phyloP scores from a whole-genome alignment of 805 yeast species.

The Myxozyma melibiosi region DNA sequence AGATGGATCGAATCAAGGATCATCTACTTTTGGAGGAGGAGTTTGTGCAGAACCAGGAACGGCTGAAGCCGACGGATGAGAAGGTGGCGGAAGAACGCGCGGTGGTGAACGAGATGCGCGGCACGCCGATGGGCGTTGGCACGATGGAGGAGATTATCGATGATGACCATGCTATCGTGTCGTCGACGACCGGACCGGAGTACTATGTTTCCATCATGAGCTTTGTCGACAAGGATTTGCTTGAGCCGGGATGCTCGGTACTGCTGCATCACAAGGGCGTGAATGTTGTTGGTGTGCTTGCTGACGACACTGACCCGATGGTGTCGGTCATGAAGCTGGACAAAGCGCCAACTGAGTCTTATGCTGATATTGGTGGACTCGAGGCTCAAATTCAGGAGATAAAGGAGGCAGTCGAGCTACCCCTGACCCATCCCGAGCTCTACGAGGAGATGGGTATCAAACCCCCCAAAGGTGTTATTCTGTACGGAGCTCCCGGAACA shows the following conservation, averaged over 20 bases:
- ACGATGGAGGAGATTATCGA: conserved; percentile 96
- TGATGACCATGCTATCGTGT: conserved; percentile 98
- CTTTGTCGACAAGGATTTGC: conserved; percentile 91
- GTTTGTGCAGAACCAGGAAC: conserved; percentile 92
- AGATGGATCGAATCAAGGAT: conserved; percentile 95
- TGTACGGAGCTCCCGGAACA: conserved; percentile 98
- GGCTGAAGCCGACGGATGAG: conserved; percentile 93
- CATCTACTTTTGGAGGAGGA: conserved; percentile 90
- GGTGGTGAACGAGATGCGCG: conserved; percentile 92
- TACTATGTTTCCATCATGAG: conserved; percentile 94
- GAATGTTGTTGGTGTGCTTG: conserved; percentile 95
- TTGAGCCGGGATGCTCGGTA: conserved; percentile 97
- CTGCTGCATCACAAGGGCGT: conserved; percentile 94
- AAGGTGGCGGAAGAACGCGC: conserved; percentile 95
- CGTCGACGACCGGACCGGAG: conserved; percentile 94
- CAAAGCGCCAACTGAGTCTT: conserved; percentile 94
- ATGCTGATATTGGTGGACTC: conserved; percentile 96
- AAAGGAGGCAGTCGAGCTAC: conserved; percentile 94
- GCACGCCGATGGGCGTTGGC: conserved; percentile 94
- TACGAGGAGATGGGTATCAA: conserved; percentile 99
- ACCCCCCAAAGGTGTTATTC: conserved; percentile 96
- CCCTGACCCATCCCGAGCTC: conserved; percentile 92
- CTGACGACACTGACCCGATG: conserved; percentile 97
- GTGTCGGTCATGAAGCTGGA: conserved; percentile 97
- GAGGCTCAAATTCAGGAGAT: conserved; percentile 96